A percentile compares a stretch with the other conserved stretches of the same genome.
phyloP scores from a whole-genome alignment of 371 early-diverging fungal species.

The Mucor saturninus region DNA sequence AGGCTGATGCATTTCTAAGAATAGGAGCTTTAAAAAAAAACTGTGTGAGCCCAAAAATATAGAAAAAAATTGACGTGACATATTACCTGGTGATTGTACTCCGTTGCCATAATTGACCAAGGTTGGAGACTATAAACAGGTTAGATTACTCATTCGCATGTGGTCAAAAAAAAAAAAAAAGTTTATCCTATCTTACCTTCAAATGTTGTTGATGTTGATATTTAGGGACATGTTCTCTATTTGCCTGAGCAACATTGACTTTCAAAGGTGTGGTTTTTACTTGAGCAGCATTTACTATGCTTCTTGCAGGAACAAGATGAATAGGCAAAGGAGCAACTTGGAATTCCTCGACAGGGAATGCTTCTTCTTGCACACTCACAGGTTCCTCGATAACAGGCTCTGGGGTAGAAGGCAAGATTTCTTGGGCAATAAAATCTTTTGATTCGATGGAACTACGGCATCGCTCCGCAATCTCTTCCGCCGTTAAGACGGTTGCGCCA shows the following conservation, averaged over 20 bases:
- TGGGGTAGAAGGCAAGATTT: neutral
- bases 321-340: neutral
- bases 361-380: neutral
- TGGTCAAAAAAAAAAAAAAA: neutral
- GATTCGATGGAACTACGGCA: constrained; percentile 5
- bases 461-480: constrained; percentile 12
- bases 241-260: constrained; percentile 1
- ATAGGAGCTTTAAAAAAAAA: constrained; percentile 3
- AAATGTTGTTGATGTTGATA: neutral
- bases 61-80: neutral
- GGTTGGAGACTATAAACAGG: constrained; percentile 5
- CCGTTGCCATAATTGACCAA: constrained; percentile 8
- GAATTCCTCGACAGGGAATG: neutral
- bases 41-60: neutral
- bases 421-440: neutral
- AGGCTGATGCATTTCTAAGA: constrained; percentile 3
- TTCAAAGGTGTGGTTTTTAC: neutral
- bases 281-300: neutral
- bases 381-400: neutral
- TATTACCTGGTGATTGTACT: constrained; percentile 6
- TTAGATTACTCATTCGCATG: neutral
- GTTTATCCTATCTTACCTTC: constrained; percentile 5
- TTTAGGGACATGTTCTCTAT: neutral
- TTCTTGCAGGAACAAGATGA: no score
- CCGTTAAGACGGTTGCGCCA: neutral